These are phyloP conservation scores for Colletotrichum eremochloae DNA, from an alignment of 2,329 filamentous ascomycete genomes.

Conservation along the genomic window DNA sequence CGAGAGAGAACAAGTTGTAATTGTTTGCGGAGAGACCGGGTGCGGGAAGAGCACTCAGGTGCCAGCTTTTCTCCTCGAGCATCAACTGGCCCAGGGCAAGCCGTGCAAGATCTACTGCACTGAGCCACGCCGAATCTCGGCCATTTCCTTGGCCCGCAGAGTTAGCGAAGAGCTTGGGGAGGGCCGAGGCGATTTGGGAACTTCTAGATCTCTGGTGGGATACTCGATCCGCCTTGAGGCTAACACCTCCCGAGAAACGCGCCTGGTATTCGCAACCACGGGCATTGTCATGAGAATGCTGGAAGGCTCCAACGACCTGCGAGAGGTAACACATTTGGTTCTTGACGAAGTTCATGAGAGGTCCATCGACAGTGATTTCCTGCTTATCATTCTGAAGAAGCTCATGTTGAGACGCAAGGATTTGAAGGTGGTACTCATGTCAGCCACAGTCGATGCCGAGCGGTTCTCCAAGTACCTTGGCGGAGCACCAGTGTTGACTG, in stretches of 20 bases:
- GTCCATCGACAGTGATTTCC: constrained; percentile 95
- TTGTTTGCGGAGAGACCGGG: constrained; percentile 96
- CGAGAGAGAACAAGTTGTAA: constrained; percentile 85
- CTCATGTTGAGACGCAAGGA: constrained; percentile 82
- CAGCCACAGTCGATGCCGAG: constrained; percentile 93
- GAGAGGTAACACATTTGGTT: constrained; percentile 91
- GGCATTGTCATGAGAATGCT: constrained; percentile 99
- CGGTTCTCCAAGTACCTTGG: constrained; percentile 91
- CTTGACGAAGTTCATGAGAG: constrained; percentile 99
- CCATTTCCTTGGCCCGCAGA: constrained; percentile 90
- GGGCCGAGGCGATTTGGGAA: constrained; percentile 83
- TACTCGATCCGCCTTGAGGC: constrained; percentile 95
- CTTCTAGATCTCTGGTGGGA: constrained; percentile 85
- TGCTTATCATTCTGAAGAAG: constrained; percentile 91
- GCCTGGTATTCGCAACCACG: constrained; percentile 89
- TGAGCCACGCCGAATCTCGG: constrained; percentile 94
- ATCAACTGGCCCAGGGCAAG: constrained; percentile 84
- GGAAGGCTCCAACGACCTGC: constrained; percentile 86
- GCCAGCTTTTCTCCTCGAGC: constrained; percentile 92
- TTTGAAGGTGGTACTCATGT: constrained; percentile 96
- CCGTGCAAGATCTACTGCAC: constrained; percentile 95
- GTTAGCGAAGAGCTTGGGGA: constrained; percentile 97
- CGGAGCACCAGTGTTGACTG: constrained; percentile 86
- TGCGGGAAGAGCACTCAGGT: constrained; percentile 98
- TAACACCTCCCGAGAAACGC: constrained; percentile 84